A percentile compares a stretch with the other conserved stretches of the same genome.
Evolutionary conservation across 116 monocot genomes (phyloP).

Genomic region (Dioscorea cayenensis): DNA sequence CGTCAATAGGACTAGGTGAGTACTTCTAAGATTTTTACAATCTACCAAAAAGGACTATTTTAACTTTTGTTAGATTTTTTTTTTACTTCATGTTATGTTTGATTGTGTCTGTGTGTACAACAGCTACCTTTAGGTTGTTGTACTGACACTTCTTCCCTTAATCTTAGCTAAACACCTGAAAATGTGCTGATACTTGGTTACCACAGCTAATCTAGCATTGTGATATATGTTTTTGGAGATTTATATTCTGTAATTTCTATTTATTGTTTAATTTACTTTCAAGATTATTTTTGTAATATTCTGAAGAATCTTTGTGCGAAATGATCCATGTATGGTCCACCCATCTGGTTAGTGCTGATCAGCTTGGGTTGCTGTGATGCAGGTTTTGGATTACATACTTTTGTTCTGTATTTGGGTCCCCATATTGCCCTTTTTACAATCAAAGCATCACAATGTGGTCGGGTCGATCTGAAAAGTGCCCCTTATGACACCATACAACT

Average conservation of each 20-base stretch:
- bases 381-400: constrained; percentile 98
- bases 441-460: constrained; percentile 83
- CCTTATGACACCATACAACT: constrained; percentile 93
- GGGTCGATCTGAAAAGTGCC: constrained; percentile 78
- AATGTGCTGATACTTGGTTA: not conserved
- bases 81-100: not conserved
- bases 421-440: constrained; percentile 90
- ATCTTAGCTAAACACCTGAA: not conserved
- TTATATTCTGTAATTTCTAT: not conserved
- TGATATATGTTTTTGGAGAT: not conserved
- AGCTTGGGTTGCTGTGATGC: constrained; percentile 10
- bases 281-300: not conserved
- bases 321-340: not conserved
- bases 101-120: not conserved
- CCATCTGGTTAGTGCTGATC: not conserved
- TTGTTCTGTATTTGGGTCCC: constrained; percentile 89
- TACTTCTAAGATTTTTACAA: not conserved
- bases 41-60: not conserved
- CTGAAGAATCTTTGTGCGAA: not conserved
- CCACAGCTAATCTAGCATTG: not conserved
- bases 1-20: constrained; percentile 91
- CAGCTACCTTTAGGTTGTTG: not conserved
- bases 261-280: not conserved
- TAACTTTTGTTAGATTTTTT: not conserved
- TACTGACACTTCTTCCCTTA: not conserved